These are phyloP conservation scores for Skeletonema grethae DNA, from an alignment of 108 stramenopile genomes.

Conservation along the genomic window DNA sequence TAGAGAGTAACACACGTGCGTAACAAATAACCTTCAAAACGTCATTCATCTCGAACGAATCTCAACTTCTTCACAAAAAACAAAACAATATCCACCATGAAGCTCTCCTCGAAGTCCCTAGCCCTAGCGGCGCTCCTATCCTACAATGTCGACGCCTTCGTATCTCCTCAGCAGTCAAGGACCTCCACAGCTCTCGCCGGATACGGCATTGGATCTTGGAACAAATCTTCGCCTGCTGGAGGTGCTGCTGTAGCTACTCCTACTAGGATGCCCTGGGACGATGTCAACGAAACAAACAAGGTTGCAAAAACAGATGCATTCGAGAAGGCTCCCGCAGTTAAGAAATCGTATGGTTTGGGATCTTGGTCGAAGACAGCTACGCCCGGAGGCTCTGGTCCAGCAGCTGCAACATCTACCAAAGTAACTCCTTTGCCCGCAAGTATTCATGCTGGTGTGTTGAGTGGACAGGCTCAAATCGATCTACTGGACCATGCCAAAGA, in stretches of 20 bases:
- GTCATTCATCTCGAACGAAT: no score
- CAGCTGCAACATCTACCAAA: conserved; percentile 1
- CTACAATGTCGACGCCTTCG: background rate
- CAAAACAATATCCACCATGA: background rate
- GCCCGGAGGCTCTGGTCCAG: background rate
- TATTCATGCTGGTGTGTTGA: conserved; percentile 76
- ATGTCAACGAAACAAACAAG: background rate
- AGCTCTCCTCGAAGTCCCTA: background rate
- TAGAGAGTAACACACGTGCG: no score
- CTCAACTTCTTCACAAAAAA: no score
- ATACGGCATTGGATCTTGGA: conserved; percentile 1
- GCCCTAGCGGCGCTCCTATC: background rate
- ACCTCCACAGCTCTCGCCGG: background rate
- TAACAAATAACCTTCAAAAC: no score
- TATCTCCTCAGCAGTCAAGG: background rate
- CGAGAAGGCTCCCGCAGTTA: background rate
- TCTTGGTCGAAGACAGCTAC: background rate
- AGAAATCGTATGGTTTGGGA: background rate
- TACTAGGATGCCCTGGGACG: conserved; percentile 1
- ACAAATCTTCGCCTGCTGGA: background rate
- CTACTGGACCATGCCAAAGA: conserved; percentile 76
- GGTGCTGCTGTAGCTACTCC: conserved; percentile 2
- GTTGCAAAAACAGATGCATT: background rate
- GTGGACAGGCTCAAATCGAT: conserved; percentile 72
- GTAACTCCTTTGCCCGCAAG: conserved; percentile 53